These are phyloP conservation scores for Boletales sp. DNA, from an alignment of 768 basidiomycete genomes.

Conservation along the genomic window DNA sequence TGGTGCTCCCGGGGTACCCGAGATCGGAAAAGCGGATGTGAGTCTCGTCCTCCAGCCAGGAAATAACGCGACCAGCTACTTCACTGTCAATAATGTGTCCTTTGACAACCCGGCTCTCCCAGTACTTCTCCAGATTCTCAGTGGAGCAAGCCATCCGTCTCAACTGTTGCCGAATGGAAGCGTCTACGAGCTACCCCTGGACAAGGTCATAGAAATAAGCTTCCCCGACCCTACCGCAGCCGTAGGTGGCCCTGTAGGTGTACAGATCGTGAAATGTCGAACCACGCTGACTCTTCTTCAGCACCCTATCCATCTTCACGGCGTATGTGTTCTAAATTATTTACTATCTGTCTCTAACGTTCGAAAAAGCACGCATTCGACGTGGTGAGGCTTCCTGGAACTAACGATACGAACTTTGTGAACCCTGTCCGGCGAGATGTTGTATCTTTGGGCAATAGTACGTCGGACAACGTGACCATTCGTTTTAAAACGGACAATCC, in stretches of 20 bases:
- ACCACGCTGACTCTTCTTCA: neutral
- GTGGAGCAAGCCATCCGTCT: slow-evolving; percentile 40
- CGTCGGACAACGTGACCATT: slow-evolving; percentile 45
- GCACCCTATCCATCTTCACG: slow-evolving; percentile 37
- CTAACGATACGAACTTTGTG: slow-evolving; percentile 26
- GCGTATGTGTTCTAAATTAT: slow-evolving; percentile 18
- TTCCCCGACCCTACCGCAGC: slow-evolving; percentile 31
- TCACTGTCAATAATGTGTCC: slow-evolving; percentile 25
- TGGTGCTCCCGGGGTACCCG: slow-evolving; percentile 34
- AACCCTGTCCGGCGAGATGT: slow-evolving; percentile 33
- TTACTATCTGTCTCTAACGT: neutral
- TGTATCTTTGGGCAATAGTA: slow-evolving; percentile 11
- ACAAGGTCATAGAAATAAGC: slow-evolving; percentile 43
- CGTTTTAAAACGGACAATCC: slow-evolving; percentile 62
- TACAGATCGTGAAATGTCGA: neutral
- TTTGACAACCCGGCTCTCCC: slow-evolving; percentile 42
- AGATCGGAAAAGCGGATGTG: slow-evolving; percentile 37
- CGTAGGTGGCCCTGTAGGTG: slow-evolving; percentile 25
- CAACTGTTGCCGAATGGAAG: slow-evolving; percentile 45
- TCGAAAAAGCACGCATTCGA: slow-evolving; percentile 27
- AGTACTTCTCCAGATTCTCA: slow-evolving; percentile 53
- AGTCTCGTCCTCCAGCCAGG: slow-evolving; percentile 20
- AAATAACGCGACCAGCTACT: slow-evolving; percentile 1
- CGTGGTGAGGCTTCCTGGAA: slow-evolving; percentile 30
- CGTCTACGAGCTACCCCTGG: slow-evolving; percentile 40